phyloP scores from a whole-genome alignment of 202 grass and related monocot genomes.

The Eragrostis tef region DNA sequence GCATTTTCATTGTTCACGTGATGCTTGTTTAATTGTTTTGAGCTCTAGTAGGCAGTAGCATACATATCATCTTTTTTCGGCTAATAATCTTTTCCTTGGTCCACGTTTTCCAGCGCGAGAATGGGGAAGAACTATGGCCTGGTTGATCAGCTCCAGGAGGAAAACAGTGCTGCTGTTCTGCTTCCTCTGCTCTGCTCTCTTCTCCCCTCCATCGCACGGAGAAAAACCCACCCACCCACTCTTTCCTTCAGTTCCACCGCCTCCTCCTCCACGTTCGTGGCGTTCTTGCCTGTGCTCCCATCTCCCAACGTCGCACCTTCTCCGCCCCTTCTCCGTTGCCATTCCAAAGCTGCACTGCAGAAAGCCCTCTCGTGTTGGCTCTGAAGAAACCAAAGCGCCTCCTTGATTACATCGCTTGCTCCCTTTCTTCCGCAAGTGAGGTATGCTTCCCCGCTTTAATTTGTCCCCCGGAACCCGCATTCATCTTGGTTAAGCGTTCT shows the following conservation, averaged over 20 bases:
- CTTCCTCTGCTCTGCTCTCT: background rate
- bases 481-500: background rate
- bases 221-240: background rate
- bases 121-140: conserved; percentile 29
- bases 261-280: conserved; percentile 12
- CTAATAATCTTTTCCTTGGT: conserved; percentile 39
- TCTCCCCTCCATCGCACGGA: background rate
- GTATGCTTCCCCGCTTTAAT: background rate
- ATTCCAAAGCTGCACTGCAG: background rate
- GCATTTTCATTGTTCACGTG: background rate
- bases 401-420: background rate
- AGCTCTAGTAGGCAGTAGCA: background rate
- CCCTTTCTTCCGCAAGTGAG: background rate
- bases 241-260: background rate
- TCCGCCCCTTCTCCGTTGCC: background rate
- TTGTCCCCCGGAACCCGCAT: background rate
- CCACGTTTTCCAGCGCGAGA: background rate
- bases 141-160: background rate
- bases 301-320: background rate
- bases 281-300: background rate
- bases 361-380: background rate
- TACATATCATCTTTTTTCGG: background rate
- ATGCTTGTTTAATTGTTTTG: conserved; percentile 8
- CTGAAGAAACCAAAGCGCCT: background rate
- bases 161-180: conserved; percentile 27